phyloP scores from a whole-genome alignment of 352 stramenopile genomes.

The Phytophthora cactorum region DNA sequence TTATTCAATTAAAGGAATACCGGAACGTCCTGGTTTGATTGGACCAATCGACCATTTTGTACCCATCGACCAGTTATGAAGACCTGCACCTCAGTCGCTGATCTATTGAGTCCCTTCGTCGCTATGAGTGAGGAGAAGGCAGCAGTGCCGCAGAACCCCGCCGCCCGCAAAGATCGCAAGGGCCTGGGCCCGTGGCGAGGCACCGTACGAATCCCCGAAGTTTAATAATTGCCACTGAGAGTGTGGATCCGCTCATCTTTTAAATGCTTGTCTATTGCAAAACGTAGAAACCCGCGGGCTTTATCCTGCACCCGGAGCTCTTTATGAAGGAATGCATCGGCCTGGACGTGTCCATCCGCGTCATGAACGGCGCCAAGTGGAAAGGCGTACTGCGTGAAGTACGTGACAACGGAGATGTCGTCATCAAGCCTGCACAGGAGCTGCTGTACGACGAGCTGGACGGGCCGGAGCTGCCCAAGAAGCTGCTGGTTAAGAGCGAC shows the following conservation, averaged over 20 bases:
- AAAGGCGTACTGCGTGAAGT: conserved; percentile 26
- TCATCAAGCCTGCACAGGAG: conserved; percentile 34
- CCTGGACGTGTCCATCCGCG: conserved; percentile 29
- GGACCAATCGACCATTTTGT: conserved; percentile 4
- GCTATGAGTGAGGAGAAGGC: conserved; percentile 15
- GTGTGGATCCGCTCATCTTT: neutral
- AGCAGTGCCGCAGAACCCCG: neutral
- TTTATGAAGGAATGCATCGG: conserved; percentile 33
- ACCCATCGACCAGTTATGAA: conserved; percentile 12
- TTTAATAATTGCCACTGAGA: neutral
- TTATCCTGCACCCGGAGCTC: conserved; percentile 29
- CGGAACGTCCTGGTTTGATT: neutral
- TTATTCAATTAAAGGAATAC: neutral
- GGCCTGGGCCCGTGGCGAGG: conserved; percentile 26
- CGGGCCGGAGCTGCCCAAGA: conserved; percentile 21
- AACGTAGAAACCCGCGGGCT: conserved; percentile 30
- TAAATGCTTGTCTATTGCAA: neutral
- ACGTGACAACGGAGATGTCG: conserved; percentile 23
- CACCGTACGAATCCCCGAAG: conserved; percentile 11
- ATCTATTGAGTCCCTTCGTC: conserved; percentile 9
- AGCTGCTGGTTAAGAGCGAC: conserved; percentile 34
- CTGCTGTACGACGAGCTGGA: conserved; percentile 33
- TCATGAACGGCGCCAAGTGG: conserved; percentile 36
- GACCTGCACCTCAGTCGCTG: conserved; percentile 6
- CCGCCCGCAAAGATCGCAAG: conserved; percentile 12